These are phyloP conservation scores for Xylariaceae sp. DNA, from an alignment of 2,329 filamentous ascomycete species.

Conservation along the genomic window DNA sequence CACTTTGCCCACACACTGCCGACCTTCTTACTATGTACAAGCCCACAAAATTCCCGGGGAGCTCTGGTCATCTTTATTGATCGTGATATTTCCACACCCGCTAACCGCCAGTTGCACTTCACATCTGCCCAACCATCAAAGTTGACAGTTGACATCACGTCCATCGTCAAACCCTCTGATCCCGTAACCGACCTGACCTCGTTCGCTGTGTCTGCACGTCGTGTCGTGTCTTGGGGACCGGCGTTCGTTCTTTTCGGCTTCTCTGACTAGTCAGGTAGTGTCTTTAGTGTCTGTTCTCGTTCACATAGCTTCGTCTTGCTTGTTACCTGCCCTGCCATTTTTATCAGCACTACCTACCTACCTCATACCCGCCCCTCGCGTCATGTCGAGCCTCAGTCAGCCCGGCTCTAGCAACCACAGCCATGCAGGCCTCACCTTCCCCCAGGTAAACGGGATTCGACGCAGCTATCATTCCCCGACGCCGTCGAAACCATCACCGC, in stretches of 20 bases:
- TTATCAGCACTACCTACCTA: constrained; percentile 3
- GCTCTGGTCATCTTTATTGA: constrained; percentile 28
- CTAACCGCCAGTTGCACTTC: constrained; percentile 21
- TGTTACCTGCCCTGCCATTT: background rate
- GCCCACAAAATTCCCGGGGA: constrained; percentile 24
- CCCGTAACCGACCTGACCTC: constrained; percentile 25
- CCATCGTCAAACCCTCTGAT: constrained; percentile 24
- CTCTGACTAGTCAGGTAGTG: background rate
- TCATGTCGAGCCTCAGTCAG: constrained; percentile 47
- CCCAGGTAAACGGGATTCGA: constrained; percentile 45
- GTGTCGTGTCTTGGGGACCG: constrained; percentile 19
- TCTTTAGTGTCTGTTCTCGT: constrained; percentile 8
- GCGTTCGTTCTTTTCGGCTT: constrained; percentile 21
- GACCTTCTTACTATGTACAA: constrained; percentile 14
- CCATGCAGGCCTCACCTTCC: constrained; percentile 50
- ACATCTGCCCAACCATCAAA: constrained; percentile 30
- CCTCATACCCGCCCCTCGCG: constrained; percentile 15
- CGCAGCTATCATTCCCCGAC: constrained; percentile 46
- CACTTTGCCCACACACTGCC: constrained; percentile 6
- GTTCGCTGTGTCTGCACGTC: constrained; percentile 16
- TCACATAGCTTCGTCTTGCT: constrained; percentile 17
- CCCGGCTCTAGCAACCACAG: constrained; percentile 42
- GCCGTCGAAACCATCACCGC: constrained; percentile 51
- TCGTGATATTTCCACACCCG: constrained; percentile 34
- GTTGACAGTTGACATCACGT: constrained; percentile 30